Conservation (phyloP, 78 protist genomes). For the Anaeramoeba flamelloides region DNA sequence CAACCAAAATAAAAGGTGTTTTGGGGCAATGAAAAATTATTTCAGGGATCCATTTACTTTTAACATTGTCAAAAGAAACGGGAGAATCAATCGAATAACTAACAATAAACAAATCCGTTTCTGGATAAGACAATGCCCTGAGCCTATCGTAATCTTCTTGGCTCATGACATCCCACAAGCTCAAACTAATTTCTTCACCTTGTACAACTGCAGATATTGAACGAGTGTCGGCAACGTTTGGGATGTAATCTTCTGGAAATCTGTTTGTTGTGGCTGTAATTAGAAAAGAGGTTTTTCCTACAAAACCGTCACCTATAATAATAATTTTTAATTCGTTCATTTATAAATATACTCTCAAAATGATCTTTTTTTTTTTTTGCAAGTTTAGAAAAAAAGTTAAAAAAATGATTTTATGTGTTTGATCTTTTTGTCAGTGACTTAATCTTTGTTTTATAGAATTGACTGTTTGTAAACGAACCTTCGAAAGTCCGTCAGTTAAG, state of each 20-base stretch:
- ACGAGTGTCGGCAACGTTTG: not conserved
- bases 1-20: not conserved
- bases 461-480: too few species aligned
- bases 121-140: not conserved
- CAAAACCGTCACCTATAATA: not conserved
- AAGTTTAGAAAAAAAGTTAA: too few species aligned
- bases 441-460: too few species aligned
- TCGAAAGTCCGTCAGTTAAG: too few species aligned
- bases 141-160: not conserved
- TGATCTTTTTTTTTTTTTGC: too few species aligned
- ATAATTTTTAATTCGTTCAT: not conserved
- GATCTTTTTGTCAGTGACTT: too few species aligned
- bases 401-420: too few species aligned
- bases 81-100: not conserved
- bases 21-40: not conserved
- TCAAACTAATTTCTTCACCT: not conserved
- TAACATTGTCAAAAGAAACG: not conserved
- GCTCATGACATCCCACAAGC: not conserved
- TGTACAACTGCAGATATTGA: not conserved
- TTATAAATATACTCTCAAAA: too few species aligned
- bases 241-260: not conserved
- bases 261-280: not conserved
- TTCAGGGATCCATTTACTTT: constrained; percentile 1
- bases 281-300: not conserved
- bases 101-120: not conserved